Evolutionary conservation across 1,284 basidiomycete genomes (phyloP).

Genomic region (Irpex sp.): DNA sequence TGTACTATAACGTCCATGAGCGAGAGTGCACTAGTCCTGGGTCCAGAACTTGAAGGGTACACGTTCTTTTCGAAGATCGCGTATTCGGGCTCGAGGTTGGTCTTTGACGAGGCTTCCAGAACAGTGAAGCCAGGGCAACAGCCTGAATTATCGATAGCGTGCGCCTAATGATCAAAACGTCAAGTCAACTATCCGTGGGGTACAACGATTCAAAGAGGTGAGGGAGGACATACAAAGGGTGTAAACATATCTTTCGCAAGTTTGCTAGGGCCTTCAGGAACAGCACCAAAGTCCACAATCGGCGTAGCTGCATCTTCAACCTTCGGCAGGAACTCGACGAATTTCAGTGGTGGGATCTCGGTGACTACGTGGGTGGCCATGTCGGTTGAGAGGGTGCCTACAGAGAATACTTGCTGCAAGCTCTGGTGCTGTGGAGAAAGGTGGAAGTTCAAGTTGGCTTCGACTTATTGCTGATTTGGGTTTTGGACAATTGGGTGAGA

Average conservation of each 20-base stretch:
- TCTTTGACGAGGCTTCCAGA: too few relatives aligned
- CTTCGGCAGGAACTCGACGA: background rate
- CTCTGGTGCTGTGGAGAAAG: background rate
- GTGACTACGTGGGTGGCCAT: background rate
- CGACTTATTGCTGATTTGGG: too few relatives aligned
- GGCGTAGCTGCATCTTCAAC: background rate
- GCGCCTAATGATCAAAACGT: too few relatives aligned
- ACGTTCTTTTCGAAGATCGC: too few relatives aligned
- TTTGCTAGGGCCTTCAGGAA: background rate
- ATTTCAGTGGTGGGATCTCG: background rate
- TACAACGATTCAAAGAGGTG: too few relatives aligned
- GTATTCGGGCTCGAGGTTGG: too few relatives aligned
- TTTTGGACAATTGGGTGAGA: background rate
- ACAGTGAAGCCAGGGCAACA: too few relatives aligned
- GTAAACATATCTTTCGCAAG: background rate
- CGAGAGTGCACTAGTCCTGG: background rate
- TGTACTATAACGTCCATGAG: too few relatives aligned
- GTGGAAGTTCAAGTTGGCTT: background rate
- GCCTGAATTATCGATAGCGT: too few relatives aligned
- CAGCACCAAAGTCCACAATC: background rate
- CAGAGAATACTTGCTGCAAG: too few relatives aligned
- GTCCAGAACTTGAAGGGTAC: too few relatives aligned
- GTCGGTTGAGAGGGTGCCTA: background rate
- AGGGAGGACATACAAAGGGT: background rate
- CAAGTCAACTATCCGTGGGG: too few relatives aligned